These are phyloP conservation scores for Epichloe hybrida DNA, from an alignment of 2,329 filamentous ascomycete genomes.

Conservation along the genomic window DNA sequence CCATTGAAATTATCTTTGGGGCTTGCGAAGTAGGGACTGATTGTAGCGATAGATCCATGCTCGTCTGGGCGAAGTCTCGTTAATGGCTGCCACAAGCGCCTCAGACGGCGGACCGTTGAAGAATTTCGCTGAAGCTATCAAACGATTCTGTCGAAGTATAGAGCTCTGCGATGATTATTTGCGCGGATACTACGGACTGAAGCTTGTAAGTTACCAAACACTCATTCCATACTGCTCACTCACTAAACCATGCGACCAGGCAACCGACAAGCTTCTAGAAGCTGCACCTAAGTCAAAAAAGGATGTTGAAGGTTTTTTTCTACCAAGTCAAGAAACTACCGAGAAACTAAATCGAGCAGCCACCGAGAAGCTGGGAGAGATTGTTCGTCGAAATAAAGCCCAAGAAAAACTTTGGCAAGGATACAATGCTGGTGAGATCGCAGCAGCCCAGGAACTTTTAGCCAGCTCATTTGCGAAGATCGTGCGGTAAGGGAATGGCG, in stretches of 20 bases:
- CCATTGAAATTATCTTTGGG: not conserved
- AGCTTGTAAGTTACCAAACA: constrained; percentile 42
- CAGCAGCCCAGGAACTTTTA: constrained; percentile 55
- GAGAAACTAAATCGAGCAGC: constrained; percentile 58
- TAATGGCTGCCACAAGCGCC: constrained; percentile 47
- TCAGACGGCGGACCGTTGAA: constrained; percentile 29
- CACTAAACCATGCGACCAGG: constrained; percentile 20
- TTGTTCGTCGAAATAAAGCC: constrained; percentile 49
- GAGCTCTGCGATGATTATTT: constrained; percentile 91
- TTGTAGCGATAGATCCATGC: constrained; percentile 58
- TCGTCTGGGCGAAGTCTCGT: constrained; percentile 68
- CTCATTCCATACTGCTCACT: not conserved
- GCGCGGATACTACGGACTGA: constrained; percentile 84
- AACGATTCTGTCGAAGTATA: constrained; percentile 78
- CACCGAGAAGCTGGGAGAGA: constrained; percentile 62
- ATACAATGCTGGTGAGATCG: constrained; percentile 57
- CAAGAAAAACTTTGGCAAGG: constrained; percentile 57
- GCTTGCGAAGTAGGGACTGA: constrained; percentile 8
- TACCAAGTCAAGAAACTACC: constrained; percentile 45
- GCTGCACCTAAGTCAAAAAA: constrained; percentile 31
- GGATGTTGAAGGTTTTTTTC: constrained; percentile 35
- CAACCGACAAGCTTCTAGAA: constrained; percentile 35
- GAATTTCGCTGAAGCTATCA: constrained; percentile 58
- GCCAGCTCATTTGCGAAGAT: constrained; percentile 34
- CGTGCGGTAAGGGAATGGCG: constrained; percentile 24